Conservation (phyloP, 257 asterid species). For the Marsdenia floribunda region DNA sequence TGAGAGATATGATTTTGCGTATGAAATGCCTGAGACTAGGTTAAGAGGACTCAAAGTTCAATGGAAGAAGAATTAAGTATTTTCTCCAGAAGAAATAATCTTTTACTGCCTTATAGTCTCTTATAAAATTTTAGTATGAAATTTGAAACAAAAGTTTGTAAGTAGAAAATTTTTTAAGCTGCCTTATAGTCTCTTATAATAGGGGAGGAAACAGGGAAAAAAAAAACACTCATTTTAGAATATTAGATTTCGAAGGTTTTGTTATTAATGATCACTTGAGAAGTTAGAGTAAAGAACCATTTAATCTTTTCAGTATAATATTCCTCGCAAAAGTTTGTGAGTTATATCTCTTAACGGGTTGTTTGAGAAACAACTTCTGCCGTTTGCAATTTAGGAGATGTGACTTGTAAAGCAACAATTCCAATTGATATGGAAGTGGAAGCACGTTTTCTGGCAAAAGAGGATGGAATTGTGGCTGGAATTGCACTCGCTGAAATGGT, state of each 20-base stretch:
- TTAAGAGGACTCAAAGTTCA: not conserved
- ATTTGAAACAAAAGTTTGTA: not conserved
- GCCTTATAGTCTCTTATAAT: not conserved
- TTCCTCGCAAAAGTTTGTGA: not conserved
- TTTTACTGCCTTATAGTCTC: not conserved
- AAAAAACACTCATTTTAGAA: not conserved
- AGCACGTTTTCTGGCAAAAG: slow-evolving; percentile 90
- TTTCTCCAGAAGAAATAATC: not conserved
- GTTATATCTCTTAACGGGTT: slow-evolving; percentile 4
- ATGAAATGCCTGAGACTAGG: not conserved
- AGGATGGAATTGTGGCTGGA: slow-evolving; percentile 90
- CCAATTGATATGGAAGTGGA: slow-evolving; percentile 82
- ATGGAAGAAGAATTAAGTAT: not conserved
- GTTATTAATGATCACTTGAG: not conserved
- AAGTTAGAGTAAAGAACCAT: not conserved
- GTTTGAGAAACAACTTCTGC: not conserved
- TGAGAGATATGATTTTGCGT: not conserved
- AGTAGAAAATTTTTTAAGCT: not conserved
- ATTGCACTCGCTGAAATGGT: slow-evolving; percentile 90
- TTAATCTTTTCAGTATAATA: not conserved
- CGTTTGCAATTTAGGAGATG: slow-evolving; percentile 58
- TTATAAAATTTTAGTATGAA: too few species aligned
- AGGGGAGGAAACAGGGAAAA: not conserved
- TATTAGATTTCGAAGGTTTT: not conserved
- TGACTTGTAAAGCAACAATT: slow-evolving; percentile 92